A percentile compares a stretch with the other conserved stretches of the same genome.
Conservation (phyloP, 2,329 filamentous ascomycete species). For the Exutisphaerella laricina region DNA sequence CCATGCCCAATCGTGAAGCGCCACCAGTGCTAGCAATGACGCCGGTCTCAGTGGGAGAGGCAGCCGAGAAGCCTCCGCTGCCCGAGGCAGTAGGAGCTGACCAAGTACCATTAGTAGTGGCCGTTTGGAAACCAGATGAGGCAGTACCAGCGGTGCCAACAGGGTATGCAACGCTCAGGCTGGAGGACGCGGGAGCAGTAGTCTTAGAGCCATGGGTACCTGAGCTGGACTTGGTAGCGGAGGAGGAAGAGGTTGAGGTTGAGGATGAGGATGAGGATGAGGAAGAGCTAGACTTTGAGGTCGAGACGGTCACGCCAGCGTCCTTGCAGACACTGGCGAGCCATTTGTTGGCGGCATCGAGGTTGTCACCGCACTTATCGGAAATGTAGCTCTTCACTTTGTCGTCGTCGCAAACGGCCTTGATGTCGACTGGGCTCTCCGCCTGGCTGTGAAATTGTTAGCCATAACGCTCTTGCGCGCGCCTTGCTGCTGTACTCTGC, state of each 20-base stretch:
- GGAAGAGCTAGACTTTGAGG: constrained; percentile 9
- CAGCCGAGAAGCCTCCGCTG: constrained; percentile 5
- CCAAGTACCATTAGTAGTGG: constrained; percentile 12
- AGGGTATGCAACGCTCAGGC: constrained; percentile 4
- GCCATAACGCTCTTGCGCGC: not conserved
- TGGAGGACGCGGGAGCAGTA: constrained; percentile 12
- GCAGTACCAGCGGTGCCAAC: constrained; percentile 10
- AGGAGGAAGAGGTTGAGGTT: not conserved
- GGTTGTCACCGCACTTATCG: constrained; percentile 29
- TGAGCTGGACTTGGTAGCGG: constrained; percentile 13
- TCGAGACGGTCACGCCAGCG: constrained; percentile 27
- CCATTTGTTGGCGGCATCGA: constrained; percentile 27
- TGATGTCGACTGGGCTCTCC: constrained; percentile 29
- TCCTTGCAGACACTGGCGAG: constrained; percentile 31
- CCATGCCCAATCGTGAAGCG: constrained; percentile 24
- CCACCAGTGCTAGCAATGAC: constrained; percentile 13
- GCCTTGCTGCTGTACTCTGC: constrained; percentile 4
- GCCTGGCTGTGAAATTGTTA: constrained; percentile 26
- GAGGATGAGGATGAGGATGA: constrained; percentile 5
- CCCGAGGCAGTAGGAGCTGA: constrained; percentile 8
- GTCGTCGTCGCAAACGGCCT: constrained; percentile 29
- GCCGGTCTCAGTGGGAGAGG: constrained; percentile 11
- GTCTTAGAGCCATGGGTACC: constrained; percentile 9
- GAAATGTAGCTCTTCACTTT: constrained; percentile 26
- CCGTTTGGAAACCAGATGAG: constrained; percentile 8